Conservation (phyloP, 768 basidiomycete species). For the Polyporus arcularius region DNA sequence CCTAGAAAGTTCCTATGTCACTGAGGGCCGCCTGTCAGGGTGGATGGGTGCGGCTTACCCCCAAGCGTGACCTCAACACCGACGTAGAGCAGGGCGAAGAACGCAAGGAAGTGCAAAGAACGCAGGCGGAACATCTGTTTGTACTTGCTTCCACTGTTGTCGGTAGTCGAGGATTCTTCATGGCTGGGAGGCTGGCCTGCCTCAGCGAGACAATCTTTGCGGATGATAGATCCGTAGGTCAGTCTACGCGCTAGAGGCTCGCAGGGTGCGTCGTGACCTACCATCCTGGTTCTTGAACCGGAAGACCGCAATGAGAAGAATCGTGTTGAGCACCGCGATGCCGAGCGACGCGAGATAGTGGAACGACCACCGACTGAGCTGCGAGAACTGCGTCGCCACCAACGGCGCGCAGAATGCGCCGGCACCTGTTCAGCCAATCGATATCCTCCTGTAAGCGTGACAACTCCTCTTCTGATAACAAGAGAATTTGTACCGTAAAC, state of each 20-base stretch:
- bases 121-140: conserved; percentile 36
- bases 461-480: not conserved
- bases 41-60: conserved; percentile 24
- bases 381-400: conserved; percentile 57
- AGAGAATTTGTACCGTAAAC: conserved; percentile 49
- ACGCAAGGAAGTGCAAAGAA: conserved; percentile 40
- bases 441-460: too few species aligned
- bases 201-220: conserved; percentile 31
- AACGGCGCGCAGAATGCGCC: conserved; percentile 55
- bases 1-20: conserved; percentile 22
- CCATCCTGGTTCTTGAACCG: conserved; percentile 30
- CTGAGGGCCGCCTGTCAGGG: not conserved
- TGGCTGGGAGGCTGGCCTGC: conserved; percentile 20
- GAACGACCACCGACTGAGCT: conserved; percentile 41
- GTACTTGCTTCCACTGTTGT: conserved; percentile 30
- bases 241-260: not conserved
- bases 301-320: conserved; percentile 27
- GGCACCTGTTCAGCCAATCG: conserved; percentile 41
- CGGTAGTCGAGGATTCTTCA: conserved; percentile 25
- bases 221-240: not conserved
- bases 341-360: conserved; percentile 44
- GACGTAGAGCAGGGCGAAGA: conserved; percentile 44
- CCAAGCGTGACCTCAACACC: conserved; percentile 46
- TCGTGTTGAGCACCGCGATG: conserved; percentile 22
- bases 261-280: conserved; percentile 3